A percentile compares a stretch with the other conserved stretches of the same genome.
Conservation (phyloP, 306 rosid species). For the Ormosia semicastrata region DNA sequence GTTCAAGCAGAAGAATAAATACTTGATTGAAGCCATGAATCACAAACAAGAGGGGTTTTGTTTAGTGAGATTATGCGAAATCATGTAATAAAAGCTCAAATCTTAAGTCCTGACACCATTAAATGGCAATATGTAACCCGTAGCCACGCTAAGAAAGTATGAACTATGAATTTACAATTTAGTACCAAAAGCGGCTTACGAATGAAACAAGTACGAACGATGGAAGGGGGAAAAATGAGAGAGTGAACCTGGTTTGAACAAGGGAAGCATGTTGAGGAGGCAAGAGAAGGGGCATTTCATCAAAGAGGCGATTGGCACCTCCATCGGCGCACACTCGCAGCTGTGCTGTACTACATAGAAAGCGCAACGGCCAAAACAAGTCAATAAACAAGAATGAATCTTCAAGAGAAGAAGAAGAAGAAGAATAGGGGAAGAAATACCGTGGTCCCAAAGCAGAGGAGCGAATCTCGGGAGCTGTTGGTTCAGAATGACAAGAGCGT, state of each 20-base stretch:
- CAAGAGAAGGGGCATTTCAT: slow-evolving; percentile 57
- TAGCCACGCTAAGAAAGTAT: too few species aligned
- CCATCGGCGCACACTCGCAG: slow-evolving; percentile 74
- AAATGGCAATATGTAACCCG: too few species aligned
- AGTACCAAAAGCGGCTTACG: too few species aligned
- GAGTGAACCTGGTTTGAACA: slow-evolving; percentile 50
- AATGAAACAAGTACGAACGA: not conserved
- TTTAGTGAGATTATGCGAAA: too few species aligned
- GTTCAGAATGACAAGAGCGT: slow-evolving; percentile 56
- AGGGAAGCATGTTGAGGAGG: slow-evolving; percentile 42
- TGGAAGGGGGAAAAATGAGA: too few species aligned
- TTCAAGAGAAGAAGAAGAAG: not conserved
- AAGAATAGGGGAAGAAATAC: slow-evolving; percentile 32
- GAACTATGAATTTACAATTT: too few species aligned
- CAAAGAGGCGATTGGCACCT: slow-evolving; percentile 69
- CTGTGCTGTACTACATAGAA: slow-evolving; percentile 43
- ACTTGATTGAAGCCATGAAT: not conserved
- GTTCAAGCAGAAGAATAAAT: too few species aligned
- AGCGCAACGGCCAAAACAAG: too few species aligned
- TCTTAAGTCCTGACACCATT: too few species aligned
- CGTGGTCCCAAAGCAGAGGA: slow-evolving; percentile 68
- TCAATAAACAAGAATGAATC: too few species aligned
- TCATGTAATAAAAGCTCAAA: too few species aligned
- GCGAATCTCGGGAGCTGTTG: slow-evolving; percentile 57
- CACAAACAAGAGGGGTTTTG: not conserved